Base-by-base conservation (phyloP, 352 stramenopile species). In the Globisporangium uncinulatum region DNA sequence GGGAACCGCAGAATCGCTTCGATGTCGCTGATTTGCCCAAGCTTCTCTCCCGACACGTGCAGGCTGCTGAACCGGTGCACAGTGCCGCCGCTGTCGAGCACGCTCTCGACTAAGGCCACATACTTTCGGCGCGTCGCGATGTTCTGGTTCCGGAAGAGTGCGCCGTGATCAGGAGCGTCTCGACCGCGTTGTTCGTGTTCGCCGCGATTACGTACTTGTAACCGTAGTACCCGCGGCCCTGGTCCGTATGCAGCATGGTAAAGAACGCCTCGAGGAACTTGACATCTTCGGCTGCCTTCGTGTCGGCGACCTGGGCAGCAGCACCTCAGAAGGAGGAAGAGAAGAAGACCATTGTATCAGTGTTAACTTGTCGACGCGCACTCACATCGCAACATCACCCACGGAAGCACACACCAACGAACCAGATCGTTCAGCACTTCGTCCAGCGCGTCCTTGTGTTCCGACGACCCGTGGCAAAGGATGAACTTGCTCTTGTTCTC, bases 401-500 rank as follows among this genome's bases (percentile, higher is more conserved):
- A 50, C 14, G 5, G 9, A 6, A 37, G n/a, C 6, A n/a, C 21
- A 34, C 20, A 54, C 46, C 53, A 54, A 37, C 32, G 32, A 9
- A 79, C 70, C 36, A 90, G 80, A 59, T 99, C 94, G 17, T 84
- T 92, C 51, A 99, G 86, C 29, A 99, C 86, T 79, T 99, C 95
- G 44, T 99, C 95, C 29, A 99, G 83, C 2, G 97, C 95, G 66
- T 98, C 90, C 65, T 99, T 99, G 76, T 99, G 96, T 20, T 96
- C 97, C 21, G 92, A 98, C 0, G 88, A 97, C 46, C 92, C 83
- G 66, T 97, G 94, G 47, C 90, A 97, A 39, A 99, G 67, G 6
- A 99, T 74, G 68, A 99, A 98, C 72, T 98, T 98, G 20, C 69
- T 58, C 69, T 97, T 98, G 80, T 99, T 97, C 71, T 99, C 94